Base-by-base conservation (phyloP, 805 yeast genomes). In the Starmerella riodocensis region DNA sequence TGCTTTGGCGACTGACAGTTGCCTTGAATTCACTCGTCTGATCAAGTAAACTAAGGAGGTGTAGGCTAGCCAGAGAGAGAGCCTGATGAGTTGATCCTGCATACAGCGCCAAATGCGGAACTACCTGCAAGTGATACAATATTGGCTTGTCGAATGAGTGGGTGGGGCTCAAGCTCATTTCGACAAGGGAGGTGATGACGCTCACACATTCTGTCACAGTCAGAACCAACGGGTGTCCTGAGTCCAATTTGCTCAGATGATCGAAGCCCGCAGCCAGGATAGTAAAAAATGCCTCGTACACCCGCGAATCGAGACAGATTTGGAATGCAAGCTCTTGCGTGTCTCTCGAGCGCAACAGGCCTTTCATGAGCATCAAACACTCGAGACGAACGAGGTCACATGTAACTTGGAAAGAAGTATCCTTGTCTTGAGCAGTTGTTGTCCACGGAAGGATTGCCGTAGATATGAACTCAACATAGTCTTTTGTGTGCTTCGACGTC, bases 61-160 rank as follows among this genome's bases (percentile, higher is more conserved):
- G 53, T 14, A 85, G 55, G 0, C 88, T 63, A 3, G 59, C 53
- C 1, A 61, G 57, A 0, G 91, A 76, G 24, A 85, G 60, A 1
- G 59, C 50, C 41, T 74, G 65, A 4, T 66, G 55, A 11, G 9
- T 16, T 1, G 75, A 62, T 1, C 93, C 84, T 36, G 79, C 74
- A 52, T 82, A 83, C 14, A 85, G 59, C 0, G 91, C 79, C 32
- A 85, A 56, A 46, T 80, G 80, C 0, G 82, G 81, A 18, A 86
- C 67, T 8, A 80, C 61, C 0, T 84, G 71, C n/a, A 85, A 59
- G 45, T 80, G 71, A 56, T 76, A 74, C 19, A 81, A 59, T 7
- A 86, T 61, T 0, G 86, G 77, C 52, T 83, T 93, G 36, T 45
- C 48, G 21, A 46, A 45, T 6, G 43, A 22, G 26, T 26, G 37